A percentile compares a stretch with the other conserved stretches of the same genome.
phyloP scores from a whole-genome alignment of 2,329 filamentous ascomycete species.

The Conoideocrella luteorostrata region DNA sequence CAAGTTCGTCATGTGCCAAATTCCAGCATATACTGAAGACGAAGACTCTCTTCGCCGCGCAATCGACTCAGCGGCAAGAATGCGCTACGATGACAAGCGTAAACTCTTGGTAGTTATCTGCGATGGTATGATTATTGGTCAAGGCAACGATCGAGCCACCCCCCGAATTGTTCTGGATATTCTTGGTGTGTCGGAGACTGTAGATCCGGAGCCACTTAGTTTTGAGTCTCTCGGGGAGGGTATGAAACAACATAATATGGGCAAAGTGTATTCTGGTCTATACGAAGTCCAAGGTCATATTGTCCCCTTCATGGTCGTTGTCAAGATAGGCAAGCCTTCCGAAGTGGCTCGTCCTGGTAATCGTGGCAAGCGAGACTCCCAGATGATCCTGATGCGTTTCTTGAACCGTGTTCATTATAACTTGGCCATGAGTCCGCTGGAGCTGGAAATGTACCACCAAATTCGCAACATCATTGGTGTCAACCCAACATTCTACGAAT shows the following conservation, averaged over 20 bases:
- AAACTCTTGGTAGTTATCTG: slow-evolving; percentile 90
- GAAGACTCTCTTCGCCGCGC: slow-evolving; percentile 95
- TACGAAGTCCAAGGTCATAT: slow-evolving; percentile 98
- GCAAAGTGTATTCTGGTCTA: slow-evolving; percentile 93
- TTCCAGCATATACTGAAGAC: slow-evolving; percentile 96
- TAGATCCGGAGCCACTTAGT: slow-evolving; percentile 91
- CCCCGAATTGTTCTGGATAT: slow-evolving; percentile 96
- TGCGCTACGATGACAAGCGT: slow-evolving; percentile 97
- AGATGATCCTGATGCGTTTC: slow-evolving; percentile 98
- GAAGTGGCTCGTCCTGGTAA: slow-evolving; percentile 94
- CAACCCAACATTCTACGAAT: slow-evolving; percentile 98
- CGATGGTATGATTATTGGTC: slow-evolving; percentile 98
- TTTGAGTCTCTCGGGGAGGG: slow-evolving; percentile 96
- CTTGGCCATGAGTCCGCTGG: slow-evolving; percentile 87
- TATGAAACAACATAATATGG: slow-evolving; percentile 98
- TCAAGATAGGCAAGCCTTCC: slow-evolving; percentile 96
- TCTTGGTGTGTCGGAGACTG: slow-evolving; percentile 84
- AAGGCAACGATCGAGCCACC: slow-evolving; percentile 93
- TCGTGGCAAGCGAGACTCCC: slow-evolving; percentile 97
- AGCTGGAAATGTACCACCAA: slow-evolving; percentile 97
- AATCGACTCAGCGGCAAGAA: slow-evolving; percentile 90
- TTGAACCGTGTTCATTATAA: slow-evolving; percentile 99
- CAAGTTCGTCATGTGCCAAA: slow-evolving; percentile 97
- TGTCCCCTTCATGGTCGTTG: slow-evolving; percentile 91
- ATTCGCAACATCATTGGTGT: slow-evolving; percentile 98